A percentile compares a stretch with the other conserved stretches of the same genome.
Conservation (phyloP, 31 red algal species). For the Asparagopsis taxiformis region DNA sequence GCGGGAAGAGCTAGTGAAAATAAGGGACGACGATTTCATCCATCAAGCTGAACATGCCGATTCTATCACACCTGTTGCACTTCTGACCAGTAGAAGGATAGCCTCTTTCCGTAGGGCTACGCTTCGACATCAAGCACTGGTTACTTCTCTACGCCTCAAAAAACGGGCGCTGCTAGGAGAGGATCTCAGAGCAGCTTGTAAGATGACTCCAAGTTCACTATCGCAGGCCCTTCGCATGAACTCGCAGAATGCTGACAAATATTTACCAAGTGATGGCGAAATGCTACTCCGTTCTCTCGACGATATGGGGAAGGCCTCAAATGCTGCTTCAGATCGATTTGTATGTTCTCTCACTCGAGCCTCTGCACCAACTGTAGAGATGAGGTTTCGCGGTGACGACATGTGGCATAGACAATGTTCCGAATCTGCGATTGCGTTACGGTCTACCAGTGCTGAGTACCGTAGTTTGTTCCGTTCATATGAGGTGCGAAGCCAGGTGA, state of each 20-base stretch:
- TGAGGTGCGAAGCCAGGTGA: slow-evolving; percentile 53
- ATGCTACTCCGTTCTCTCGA: slow-evolving; percentile 27
- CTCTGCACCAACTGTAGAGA: slow-evolving; percentile 32
- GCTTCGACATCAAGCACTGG: slow-evolving; percentile 28
- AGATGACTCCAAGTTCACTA: slow-evolving; percentile 42
- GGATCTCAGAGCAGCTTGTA: slow-evolving; percentile 34
- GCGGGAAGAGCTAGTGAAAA: slow-evolving; percentile 17
- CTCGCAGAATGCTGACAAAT: not conserved
- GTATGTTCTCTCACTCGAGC: slow-evolving; percentile 63
- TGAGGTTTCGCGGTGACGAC: slow-evolving; percentile 60
- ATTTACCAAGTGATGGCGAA: not conserved
- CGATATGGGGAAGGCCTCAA: slow-evolving; percentile 1
- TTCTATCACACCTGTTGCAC: not conserved
- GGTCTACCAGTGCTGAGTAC: not conserved
- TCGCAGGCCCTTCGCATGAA: slow-evolving; percentile 11
- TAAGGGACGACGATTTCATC: not conserved
- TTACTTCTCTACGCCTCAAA: slow-evolving; percentile 18
- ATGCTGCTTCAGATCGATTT: slow-evolving; percentile 42
- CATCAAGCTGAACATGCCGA: not conserved
- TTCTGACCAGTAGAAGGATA: not conserved
- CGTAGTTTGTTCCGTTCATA: slow-evolving; percentile 55
- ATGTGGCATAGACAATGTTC: not conserved
- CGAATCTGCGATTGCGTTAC: not conserved
- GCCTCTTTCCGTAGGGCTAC: slow-evolving; percentile 24
- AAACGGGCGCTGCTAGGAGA: slow-evolving; percentile 42